Conservation (phyloP, 208 protist species). For the Vickermania ingenoplastis region DNA sequence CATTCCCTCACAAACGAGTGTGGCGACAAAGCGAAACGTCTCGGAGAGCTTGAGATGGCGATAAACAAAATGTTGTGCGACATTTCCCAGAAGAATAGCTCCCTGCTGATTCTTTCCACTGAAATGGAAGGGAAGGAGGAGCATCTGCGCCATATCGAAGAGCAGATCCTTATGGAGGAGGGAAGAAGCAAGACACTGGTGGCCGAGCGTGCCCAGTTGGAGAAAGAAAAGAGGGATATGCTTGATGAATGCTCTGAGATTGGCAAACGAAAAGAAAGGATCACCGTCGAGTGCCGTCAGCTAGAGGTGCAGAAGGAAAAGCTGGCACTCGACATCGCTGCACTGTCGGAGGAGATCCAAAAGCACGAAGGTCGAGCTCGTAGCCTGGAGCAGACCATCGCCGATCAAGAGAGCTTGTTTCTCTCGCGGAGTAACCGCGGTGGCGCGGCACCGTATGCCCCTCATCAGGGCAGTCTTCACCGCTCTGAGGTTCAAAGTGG, state of each 20-base stretch:
- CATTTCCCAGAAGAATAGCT: not conserved
- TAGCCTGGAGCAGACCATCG: not conserved
- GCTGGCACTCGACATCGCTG: not conserved
- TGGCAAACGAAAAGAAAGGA: not conserved
- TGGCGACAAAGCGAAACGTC: too few species aligned
- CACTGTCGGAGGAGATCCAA: not conserved
- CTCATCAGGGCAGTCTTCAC: too few species aligned
- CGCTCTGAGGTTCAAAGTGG: too few species aligned
- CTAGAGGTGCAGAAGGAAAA: not conserved
- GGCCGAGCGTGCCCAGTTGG: not conserved
- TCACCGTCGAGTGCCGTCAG: not conserved
- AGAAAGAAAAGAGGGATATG: not conserved
- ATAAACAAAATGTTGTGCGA: too few species aligned
- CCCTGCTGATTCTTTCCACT: not conserved
- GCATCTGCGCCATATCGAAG: not conserved
- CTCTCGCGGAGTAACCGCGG: too few species aligned
- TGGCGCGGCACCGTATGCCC: too few species aligned
- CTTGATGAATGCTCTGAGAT: not conserved
- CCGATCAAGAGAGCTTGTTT: not conserved
- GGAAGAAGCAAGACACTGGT: not conserved
- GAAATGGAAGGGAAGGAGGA: not conserved
- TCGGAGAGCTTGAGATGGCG: too few species aligned
- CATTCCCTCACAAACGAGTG: too few species aligned
- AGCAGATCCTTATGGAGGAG: not conserved
- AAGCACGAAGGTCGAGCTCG: not conserved